Conservation (phyloP, 2,329 filamentous ascomycete genomes). For the Albophoma yamanashiensis region DNA sequence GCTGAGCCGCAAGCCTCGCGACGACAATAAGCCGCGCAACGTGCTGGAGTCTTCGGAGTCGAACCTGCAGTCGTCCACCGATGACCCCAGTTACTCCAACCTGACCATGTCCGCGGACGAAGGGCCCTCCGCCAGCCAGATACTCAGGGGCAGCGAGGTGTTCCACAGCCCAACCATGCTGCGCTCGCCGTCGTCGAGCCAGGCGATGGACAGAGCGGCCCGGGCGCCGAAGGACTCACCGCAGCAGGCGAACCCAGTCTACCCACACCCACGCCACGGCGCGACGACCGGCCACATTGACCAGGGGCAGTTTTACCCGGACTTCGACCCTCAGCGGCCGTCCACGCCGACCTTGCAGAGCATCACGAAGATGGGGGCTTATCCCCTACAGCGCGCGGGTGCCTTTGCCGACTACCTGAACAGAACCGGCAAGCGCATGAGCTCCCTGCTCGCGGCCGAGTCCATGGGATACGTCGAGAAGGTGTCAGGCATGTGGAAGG, state of each 20-base stretch:
- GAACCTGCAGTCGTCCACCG: slow-evolving; percentile 59
- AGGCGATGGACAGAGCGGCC: slow-evolving; percentile 10
- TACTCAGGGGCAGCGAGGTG: slow-evolving; percentile 75
- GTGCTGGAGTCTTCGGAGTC: slow-evolving; percentile 62
- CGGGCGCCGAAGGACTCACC: slow-evolving; percentile 5
- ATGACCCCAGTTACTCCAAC: slow-evolving; percentile 64
- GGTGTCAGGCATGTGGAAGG: slow-evolving; percentile 94
- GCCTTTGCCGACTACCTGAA: slow-evolving; percentile 76
- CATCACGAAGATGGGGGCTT: slow-evolving; percentile 53
- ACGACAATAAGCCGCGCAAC: slow-evolving; percentile 34
- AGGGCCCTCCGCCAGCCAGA: slow-evolving; percentile 83
- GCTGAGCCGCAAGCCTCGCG: slow-evolving; percentile 34
- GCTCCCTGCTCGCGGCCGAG: slow-evolving; percentile 71
- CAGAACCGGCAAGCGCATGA: slow-evolving; percentile 69
- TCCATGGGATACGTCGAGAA: slow-evolving; percentile 96
- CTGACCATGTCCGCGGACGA: slow-evolving; percentile 59
- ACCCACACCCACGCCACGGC: slow-evolving; percentile 13
- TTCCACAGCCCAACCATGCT: slow-evolving; percentile 71
- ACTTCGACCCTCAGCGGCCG: slow-evolving; percentile 9
- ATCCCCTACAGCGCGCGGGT: slow-evolving; percentile 74
- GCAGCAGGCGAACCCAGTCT: slow-evolving; percentile 4
- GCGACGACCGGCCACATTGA: slow-evolving; percentile 27
- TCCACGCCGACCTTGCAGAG: slow-evolving; percentile 37
- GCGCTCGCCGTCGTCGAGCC: slow-evolving; percentile 31
- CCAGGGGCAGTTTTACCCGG: slow-evolving; percentile 16